These are phyloP conservation scores for Orbilia oligospora DNA, from an alignment of 2,329 filamentous ascomycete species.

Conservation along the genomic window DNA sequence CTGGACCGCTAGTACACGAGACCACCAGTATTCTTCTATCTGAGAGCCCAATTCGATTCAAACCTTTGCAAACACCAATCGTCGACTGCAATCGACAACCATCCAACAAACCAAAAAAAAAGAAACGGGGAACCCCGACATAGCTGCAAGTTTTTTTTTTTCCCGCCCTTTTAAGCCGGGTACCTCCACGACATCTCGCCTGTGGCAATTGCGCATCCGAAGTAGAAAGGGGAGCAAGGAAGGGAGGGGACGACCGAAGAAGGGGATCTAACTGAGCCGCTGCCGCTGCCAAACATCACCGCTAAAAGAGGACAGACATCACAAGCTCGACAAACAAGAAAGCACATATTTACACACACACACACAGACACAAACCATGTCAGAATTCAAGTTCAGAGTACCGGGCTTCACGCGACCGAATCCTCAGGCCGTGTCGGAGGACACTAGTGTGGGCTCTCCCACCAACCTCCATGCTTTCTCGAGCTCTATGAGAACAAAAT, in stretches of 20 bases:
- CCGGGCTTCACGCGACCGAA: slow-evolving; percentile 59
- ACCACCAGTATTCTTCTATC: slow-evolving; percentile 19
- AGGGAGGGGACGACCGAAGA: slow-evolving; percentile 30
- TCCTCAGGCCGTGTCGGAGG: slow-evolving; percentile 51
- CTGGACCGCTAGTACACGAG: slow-evolving; percentile 25
- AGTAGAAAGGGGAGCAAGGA: slow-evolving; percentile 39
- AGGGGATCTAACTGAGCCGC: slow-evolving; percentile 23
- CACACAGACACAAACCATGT: slow-evolving; percentile 23
- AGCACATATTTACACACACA: neutral
- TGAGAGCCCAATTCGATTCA: neutral
- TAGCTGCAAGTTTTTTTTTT: slow-evolving; percentile 11
- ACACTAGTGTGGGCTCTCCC: slow-evolving; percentile 48
- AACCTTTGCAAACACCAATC: slow-evolving; percentile 34
- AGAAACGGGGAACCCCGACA: slow-evolving; percentile 23
- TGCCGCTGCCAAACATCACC: slow-evolving; percentile 24
- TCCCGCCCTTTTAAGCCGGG: slow-evolving; percentile 10
- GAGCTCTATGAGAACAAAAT: slow-evolving; percentile 55
- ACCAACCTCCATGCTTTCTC: slow-evolving; percentile 51
- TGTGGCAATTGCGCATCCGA: slow-evolving; percentile 37
- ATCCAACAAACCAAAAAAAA: neutral
- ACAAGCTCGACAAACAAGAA: slow-evolving; percentile 32
- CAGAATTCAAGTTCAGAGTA: slow-evolving; percentile 60
- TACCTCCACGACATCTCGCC: slow-evolving; percentile 24
- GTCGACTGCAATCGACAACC: slow-evolving; percentile 11
- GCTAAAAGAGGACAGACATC: slow-evolving; percentile 5